Base-by-base conservation (phyloP, 164 flowering plant genomes). In the Macadamia tetraphylla region DNA sequence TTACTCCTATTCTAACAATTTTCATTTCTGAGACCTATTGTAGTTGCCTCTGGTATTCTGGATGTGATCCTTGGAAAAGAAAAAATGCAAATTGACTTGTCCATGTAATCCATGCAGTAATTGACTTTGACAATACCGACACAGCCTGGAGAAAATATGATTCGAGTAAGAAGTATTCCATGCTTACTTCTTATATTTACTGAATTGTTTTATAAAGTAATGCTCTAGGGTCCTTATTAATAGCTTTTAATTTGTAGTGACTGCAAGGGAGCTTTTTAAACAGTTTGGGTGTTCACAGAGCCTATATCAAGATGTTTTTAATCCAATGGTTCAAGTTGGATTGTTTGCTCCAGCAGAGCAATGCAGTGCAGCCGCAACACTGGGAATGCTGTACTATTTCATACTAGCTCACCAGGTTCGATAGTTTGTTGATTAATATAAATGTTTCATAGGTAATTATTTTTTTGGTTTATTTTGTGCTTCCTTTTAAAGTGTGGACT, bases 261-360 rank as follows among this genome's bases (percentile, higher is more conserved):
- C 92, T 71, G 89, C 92, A 68, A 86, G 89, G 82, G 89, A 87
- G 82, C 86, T 87, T 62, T 77, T 86, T n/a, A 87, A 74, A 74
- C 82, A 83, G 81, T 80, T 75, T 81, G 84, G 88, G 31, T 82
- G 82, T 80, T 86, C 92, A 31, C 83, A 83, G 51, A 83, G 75
- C 70, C 84, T 85, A 63, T 86, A 78, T 77, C 74, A 53, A 55
- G 71, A 81, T 58, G 73, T 77, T 23, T 48, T 87, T 58, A 73
- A 74, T 64, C 86, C 92, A 29, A 56, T 86, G 67, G 76, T 87
- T 75, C 86, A 83, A 73, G 88, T 83, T 71, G 86, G 89, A 18
- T 64, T 87, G 60, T 87, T 75, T 80, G 84, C 86, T 58, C 82
- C 87, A 23, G 80, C 84, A 46, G 92, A 87, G 77, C 89, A 84